phyloP scores from a whole-genome alignment of 495 filamentous ascomycete species.

The Podospora comata region DNA sequence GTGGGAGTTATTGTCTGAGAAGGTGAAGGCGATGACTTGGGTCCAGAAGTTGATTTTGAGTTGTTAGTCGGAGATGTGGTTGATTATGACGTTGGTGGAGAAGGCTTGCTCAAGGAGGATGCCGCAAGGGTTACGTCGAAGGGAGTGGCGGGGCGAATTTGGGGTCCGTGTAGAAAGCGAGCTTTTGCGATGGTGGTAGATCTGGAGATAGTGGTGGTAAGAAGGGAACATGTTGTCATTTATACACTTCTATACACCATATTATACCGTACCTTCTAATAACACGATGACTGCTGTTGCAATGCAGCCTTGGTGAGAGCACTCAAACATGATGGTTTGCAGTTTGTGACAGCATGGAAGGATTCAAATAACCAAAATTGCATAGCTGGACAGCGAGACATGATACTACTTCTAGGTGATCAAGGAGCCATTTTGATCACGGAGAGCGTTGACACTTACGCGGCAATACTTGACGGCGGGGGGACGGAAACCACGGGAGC shows the following conservation, averaged over 20 bases:
- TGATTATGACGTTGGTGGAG: not conserved
- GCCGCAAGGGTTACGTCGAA: not conserved
- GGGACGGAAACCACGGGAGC: not conserved
- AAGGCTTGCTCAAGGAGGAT: not conserved
- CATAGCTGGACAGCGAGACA: not conserved
- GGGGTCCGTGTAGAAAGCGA: no score
- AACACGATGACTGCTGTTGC: not conserved
- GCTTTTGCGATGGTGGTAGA: no score
- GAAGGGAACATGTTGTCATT: no score
- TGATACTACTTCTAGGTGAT: not conserved
- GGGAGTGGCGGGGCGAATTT: not conserved
- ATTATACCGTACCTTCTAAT: no score
- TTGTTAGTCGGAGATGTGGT: not conserved
- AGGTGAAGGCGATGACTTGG: not conserved
- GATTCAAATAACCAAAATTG: not conserved
- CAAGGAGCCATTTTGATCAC: not conserved
- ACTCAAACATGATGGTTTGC: not conserved
- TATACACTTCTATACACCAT: no score
- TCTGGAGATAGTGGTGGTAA: no score
- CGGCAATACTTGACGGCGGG: not conserved
- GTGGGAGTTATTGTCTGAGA: constrained; percentile 3
- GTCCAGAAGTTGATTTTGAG: constrained; percentile 1
- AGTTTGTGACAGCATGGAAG: not conserved
- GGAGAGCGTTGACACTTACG: not conserved
- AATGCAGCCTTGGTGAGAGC: not conserved